phyloP scores from a whole-genome alignment of 495 filamentous ascomycete genomes.

The Aspergillus ellipticus region DNA sequence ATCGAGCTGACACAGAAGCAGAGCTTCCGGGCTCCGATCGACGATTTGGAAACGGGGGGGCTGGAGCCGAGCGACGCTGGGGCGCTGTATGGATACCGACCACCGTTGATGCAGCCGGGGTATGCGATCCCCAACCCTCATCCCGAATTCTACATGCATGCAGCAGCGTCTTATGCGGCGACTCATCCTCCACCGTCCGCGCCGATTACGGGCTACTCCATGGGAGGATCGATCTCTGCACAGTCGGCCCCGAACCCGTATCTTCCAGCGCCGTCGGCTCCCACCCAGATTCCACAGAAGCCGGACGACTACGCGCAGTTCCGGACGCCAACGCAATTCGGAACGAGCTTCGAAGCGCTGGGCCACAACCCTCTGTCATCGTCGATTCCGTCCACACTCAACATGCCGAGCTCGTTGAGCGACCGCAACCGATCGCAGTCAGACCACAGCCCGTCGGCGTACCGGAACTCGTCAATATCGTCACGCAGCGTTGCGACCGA shows the following conservation, averaged over 20 bases:
- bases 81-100: constrained; percentile 40
- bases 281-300: constrained; percentile 30
- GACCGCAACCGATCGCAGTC: constrained; percentile 43
- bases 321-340: constrained; percentile 29
- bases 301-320: constrained; percentile 36
- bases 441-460: constrained; percentile 39
- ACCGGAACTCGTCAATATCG: constrained; percentile 43
- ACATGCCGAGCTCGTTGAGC: constrained; percentile 29
- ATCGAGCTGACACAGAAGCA: constrained; percentile 58
- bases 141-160: constrained; percentile 39
- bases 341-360: constrained; percentile 35
- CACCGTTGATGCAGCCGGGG: constrained; percentile 33
- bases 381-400: constrained; percentile 33
- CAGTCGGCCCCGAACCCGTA: constrained; percentile 40
- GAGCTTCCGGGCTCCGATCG: constrained; percentile 67
- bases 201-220: constrained; percentile 35
- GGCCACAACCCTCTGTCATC: constrained; percentile 34
- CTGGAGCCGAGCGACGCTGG: constrained; percentile 39
- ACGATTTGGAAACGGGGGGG: constrained; percentile 51
- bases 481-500: constrained; percentile 41
- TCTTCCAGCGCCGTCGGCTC: constrained; percentile 30
- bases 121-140: constrained; percentile 36
- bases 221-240: constrained; percentile 29
- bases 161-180: constrained; percentile 27
- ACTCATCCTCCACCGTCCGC: constrained; percentile 36